Conservation (phyloP, 495 filamentous ascomycete species). For the Talaromyces ruber region DNA sequence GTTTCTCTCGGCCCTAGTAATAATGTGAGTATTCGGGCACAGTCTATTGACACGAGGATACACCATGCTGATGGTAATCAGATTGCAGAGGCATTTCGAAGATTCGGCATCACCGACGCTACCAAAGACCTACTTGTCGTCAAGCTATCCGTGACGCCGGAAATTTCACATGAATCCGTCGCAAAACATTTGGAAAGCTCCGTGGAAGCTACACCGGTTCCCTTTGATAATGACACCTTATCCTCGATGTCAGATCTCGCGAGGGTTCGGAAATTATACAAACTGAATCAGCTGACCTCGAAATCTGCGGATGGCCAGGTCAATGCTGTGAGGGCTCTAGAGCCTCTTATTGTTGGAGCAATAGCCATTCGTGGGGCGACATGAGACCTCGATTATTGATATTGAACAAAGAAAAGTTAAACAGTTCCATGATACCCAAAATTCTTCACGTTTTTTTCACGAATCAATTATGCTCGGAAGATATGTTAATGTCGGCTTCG, state of each 20-base stretch:
- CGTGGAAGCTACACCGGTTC: constrained; percentile 54
- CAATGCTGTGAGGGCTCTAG: constrained; percentile 41
- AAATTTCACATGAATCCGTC: constrained; percentile 45
- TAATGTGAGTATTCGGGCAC: constrained; percentile 48
- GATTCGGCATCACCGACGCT: constrained; percentile 67
- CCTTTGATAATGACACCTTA: constrained; percentile 57
- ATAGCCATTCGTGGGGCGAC: constrained; percentile 64
- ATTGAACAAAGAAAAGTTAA: not conserved
- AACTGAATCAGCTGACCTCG: constrained; percentile 44
- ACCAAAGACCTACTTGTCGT: constrained; percentile 66
- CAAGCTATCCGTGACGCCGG: constrained; percentile 50
- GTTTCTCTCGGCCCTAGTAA: constrained; percentile 74
- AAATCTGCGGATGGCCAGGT: constrained; percentile 8
- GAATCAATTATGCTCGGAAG: not conserved
- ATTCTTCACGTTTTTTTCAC: not conserved
- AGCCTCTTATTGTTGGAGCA: constrained; percentile 53
- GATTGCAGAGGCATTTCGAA: constrained; percentile 87
- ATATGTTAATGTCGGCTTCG: not conserved
- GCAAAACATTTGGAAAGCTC: constrained; percentile 49
- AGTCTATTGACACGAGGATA: not conserved
- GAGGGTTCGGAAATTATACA: constrained; percentile 77
- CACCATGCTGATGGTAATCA: constrained; percentile 27
- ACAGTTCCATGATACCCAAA: not conserved
- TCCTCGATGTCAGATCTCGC: constrained; percentile 49
- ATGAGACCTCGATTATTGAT: constrained; percentile 6